Evolutionary conservation across 2,329 filamentous ascomycete species (phyloP).

Genomic region (Fusarium goolgardi): DNA sequence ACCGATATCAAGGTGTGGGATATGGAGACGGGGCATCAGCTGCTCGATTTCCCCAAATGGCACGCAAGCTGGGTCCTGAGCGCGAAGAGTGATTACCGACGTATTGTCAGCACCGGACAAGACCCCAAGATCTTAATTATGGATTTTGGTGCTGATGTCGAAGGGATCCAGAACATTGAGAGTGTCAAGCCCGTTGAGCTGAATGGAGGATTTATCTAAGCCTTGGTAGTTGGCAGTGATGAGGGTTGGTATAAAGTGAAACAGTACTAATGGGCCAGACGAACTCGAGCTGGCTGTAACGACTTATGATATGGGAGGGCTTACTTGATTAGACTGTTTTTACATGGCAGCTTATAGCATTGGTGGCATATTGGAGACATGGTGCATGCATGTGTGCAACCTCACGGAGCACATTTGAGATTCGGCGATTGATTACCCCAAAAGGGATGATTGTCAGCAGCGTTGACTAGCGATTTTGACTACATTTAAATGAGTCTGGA

Average conservation of each 20-base stretch:
- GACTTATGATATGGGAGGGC: slow-evolving; percentile 41
- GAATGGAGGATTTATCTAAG: slow-evolving; percentile 46
- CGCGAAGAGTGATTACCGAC: slow-evolving; percentile 93
- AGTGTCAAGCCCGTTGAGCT: slow-evolving; percentile 48
- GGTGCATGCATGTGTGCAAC: slow-evolving; percentile 35
- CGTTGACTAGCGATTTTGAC: slow-evolving; percentile 38
- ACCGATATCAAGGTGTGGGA: slow-evolving; percentile 96
- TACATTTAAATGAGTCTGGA: slow-evolving; percentile 33
- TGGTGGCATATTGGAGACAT: slow-evolving; percentile 38
- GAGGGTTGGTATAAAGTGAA: too few relatives aligned
- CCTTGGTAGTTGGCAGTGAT: too few relatives aligned
- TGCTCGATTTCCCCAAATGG: slow-evolving; percentile 92
- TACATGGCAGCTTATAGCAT: slow-evolving; percentile 25
- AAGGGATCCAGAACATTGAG: slow-evolving; percentile 69
- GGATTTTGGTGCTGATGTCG: slow-evolving; percentile 80
- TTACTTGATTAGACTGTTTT: slow-evolving; percentile 38
- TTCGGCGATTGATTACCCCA: slow-evolving; percentile 25
- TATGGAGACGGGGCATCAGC: slow-evolving; percentile 79
- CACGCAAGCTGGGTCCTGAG: slow-evolving; percentile 96
- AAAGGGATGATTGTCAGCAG: slow-evolving; percentile 20
- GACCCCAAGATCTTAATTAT: slow-evolving; percentile 92
- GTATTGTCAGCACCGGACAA: slow-evolving; percentile 94
- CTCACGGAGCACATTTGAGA: slow-evolving; percentile 40
- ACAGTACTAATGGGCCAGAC: slow-evolving; percentile 21
- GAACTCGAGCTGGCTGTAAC: slow-evolving; percentile 30